Evolutionary conservation across 2,329 filamentous ascomycete genomes (phyloP).

Genomic region (Verticillium zaregamsianum): DNA sequence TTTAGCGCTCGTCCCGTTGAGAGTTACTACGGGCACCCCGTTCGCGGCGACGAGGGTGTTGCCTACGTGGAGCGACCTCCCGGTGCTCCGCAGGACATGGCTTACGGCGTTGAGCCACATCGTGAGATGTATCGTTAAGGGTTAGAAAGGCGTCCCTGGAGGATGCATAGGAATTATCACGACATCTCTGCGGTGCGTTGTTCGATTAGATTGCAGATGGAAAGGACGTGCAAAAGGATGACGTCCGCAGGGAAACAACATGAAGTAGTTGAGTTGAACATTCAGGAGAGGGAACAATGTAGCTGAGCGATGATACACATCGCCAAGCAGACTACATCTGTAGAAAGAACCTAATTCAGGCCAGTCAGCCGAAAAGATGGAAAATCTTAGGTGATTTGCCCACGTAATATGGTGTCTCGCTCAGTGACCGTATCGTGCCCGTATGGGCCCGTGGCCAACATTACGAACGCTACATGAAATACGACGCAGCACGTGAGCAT

Average conservation of each 20-base stretch:
- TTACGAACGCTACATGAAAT: not conserved
- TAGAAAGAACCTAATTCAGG: too few species aligned
- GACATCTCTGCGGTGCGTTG: not conserved
- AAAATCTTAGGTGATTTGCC: too few species aligned
- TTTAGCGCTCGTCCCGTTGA: conserved; percentile 40
- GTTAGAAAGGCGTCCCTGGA: not conserved
- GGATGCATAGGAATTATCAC: not conserved
- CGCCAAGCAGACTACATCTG: too few species aligned
- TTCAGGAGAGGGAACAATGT: too few species aligned
- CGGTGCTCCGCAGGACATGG: conserved; percentile 35
- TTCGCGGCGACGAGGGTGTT: conserved; percentile 31
- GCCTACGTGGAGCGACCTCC: conserved; percentile 39
- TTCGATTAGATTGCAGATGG: too few species aligned
- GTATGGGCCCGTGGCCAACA: not conserved
- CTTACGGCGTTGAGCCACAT: conserved; percentile 38
- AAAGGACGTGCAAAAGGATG: too few species aligned
- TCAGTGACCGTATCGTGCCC: too few species aligned
- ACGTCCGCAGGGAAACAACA: too few species aligned
- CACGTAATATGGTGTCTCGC: too few species aligned
- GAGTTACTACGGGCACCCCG: conserved; percentile 36
- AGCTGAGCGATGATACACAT: too few species aligned
- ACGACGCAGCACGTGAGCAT: not conserved
- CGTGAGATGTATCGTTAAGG: conserved; percentile 30
- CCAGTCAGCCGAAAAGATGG: too few species aligned
- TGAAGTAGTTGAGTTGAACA: too few species aligned